Conservation (phyloP, 148 eudicot species). For the Pharnaceum exiguum region DNA sequence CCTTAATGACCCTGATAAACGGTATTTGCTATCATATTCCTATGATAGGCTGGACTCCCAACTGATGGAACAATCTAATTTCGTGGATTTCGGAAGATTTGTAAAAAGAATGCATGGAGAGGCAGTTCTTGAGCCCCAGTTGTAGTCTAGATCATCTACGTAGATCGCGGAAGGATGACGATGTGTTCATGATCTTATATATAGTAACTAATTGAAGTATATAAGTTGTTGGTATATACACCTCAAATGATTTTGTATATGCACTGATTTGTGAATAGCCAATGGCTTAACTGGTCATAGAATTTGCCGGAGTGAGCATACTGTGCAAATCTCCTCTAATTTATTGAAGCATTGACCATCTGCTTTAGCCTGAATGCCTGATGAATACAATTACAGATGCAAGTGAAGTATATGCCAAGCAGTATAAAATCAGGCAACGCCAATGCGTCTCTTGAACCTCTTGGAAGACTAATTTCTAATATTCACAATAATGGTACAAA, state of each 20-base stretch:
- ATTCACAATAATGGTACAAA: constrained; percentile 7
- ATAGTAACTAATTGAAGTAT: constrained; percentile 16
- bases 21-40: constrained; percentile 67
- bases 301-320: too few relatives aligned
- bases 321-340: too few relatives aligned
- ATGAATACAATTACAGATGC: too few relatives aligned
- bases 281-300: background rate
- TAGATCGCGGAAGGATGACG: constrained; percentile 5
- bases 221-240: constrained; percentile 5
- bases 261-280: constrained; percentile 9
- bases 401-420: too few relatives aligned
- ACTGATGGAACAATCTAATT: constrained; percentile 65
- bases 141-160: constrained; percentile 17
- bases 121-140: constrained; percentile 58
- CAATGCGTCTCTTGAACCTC: background rate
- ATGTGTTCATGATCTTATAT: constrained; percentile 14
- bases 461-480: constrained; percentile 7
- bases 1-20: constrained; percentile 79
- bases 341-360: too few relatives aligned
- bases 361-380: too few relatives aligned
- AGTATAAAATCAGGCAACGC: background rate
- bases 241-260: constrained; percentile 12
- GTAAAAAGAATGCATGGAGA: constrained; percentile 97
- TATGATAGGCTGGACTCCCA: constrained; percentile 64
- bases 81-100: constrained; percentile 78